These are phyloP conservation scores for Starmerella bombicola DNA, from an alignment of 805 yeast species.

Conservation along the genomic window DNA sequence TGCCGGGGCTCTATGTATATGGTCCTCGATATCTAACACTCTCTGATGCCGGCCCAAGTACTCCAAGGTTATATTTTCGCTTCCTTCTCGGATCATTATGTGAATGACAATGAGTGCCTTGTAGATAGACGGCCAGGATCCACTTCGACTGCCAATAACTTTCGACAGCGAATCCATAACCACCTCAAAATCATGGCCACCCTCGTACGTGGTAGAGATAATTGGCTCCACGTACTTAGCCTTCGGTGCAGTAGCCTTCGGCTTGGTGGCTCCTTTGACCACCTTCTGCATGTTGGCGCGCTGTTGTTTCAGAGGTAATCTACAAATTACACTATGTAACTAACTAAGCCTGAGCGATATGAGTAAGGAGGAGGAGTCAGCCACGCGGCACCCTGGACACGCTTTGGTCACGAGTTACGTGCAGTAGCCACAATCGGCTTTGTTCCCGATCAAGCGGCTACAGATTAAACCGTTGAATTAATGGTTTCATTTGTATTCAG, in stretches of 20 bases:
- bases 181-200: conserved; percentile 49
- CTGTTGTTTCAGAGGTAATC: conserved; percentile 2
- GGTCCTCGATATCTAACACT: conserved; percentile 37
- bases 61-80: conserved; percentile 54
- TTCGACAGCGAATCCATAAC: conserved; percentile 52
- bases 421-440: too few relatives aligned
- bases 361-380: too few relatives aligned
- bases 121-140: conserved; percentile 85
- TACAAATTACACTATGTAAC: too few relatives aligned
- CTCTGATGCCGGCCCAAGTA: conserved; percentile 42
- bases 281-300: conserved; percentile 22
- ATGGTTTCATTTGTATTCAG: too few relatives aligned
- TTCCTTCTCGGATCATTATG: conserved; percentile 88
- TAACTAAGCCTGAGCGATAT: too few relatives aligned
- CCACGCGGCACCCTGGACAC: too few relatives aligned
- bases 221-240: conserved; percentile 93
- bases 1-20: conserved; percentile 26
- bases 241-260: conserved; percentile 87
- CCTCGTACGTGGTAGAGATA: conserved; percentile 50
- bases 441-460: too few relatives aligned
- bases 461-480: too few relatives aligned
- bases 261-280: conserved; percentile 26
- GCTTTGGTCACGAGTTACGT: too few relatives aligned
- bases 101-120: conserved; percentile 77
- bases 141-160: conserved; percentile 47